Evolutionary conservation across 805 yeast species (phyloP).

Genomic region (Naumovozyma castellii): DNA sequence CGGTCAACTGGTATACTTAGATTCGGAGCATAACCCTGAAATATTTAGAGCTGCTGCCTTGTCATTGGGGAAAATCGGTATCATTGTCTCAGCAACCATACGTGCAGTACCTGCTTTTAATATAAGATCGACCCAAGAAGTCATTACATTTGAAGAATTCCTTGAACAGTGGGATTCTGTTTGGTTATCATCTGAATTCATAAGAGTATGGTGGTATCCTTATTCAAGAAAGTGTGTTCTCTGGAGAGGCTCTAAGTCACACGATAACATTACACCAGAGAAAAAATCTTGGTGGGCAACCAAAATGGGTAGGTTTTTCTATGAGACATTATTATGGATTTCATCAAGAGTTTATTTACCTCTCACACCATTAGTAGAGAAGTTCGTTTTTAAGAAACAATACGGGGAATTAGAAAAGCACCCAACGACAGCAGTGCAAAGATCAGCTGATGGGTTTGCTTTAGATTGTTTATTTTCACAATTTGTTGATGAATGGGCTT

Average conservation of each 20-base stretch:
- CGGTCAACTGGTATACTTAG: constrained; percentile 52
- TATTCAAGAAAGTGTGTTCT: constrained; percentile 75
- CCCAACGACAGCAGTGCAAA: constrained; percentile 62
- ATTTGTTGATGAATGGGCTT: constrained; percentile 95
- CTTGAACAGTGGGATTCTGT: constrained; percentile 63
- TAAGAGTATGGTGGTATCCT: constrained; percentile 97
- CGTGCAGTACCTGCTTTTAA: constrained; percentile 80
- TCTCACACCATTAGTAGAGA: constrained; percentile 76
- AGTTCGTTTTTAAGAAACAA: constrained; percentile 75
- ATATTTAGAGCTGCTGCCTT: constrained; percentile 74
- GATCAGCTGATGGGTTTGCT: constrained; percentile 77
- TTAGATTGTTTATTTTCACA: constrained; percentile 95
- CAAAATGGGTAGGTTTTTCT: constrained; percentile 62
- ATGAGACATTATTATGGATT: constrained; percentile 70
- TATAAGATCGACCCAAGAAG: constrained; percentile 71
- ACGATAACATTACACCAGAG: constrained; percentile 52
- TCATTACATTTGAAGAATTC: constrained; percentile 66
- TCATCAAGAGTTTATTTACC: constrained; percentile 66
- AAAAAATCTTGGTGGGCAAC: constrained; percentile 83
- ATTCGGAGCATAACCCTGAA: constrained; percentile 47
- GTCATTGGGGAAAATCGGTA: constrained; percentile 86
- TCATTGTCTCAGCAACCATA: constrained; percentile 75
- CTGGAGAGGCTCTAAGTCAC: constrained; percentile 82
- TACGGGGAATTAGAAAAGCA: constrained; percentile 61
- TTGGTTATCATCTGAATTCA: constrained; percentile 86